Evolutionary conservation across 75 land plant genomes (phyloP).

Genomic region (Sequoiadendron giganteum): DNA sequence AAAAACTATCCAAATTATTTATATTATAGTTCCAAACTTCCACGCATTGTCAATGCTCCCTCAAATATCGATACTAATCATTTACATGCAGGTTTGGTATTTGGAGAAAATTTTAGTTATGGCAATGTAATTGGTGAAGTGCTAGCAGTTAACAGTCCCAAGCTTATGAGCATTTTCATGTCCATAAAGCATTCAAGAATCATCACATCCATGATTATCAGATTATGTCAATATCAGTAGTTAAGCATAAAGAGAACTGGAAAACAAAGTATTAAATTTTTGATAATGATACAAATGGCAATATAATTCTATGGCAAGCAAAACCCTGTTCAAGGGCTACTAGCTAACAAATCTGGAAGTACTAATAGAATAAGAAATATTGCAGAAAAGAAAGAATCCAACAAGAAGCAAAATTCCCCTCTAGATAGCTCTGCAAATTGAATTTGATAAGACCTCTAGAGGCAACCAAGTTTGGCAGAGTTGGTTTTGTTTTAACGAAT

Average conservation of each 20-base stretch:
- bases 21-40: background rate
- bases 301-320: too few relatives aligned
- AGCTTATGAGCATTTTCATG: background rate
- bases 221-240: background rate
- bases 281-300: background rate
- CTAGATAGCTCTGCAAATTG: too few relatives aligned
- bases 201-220: background rate
- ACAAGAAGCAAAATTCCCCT: too few relatives aligned
- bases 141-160: background rate
- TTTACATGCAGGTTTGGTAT: background rate
- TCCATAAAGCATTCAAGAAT: background rate
- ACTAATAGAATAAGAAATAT: too few relatives aligned
- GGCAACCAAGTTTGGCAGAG: too few relatives aligned
- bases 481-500: too few relatives aligned
- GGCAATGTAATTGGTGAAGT: background rate
- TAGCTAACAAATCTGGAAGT: too few relatives aligned
- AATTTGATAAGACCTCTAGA: too few relatives aligned
- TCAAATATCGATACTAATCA: background rate
- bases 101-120: background rate
- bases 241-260: background rate
- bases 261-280: background rate
- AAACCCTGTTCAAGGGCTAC: too few relatives aligned
- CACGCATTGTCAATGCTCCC: background rate
- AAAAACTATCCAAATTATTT: background rate
- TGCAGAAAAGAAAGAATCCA: too few relatives aligned